These are phyloP conservation scores for Sphaerobolus stellatus DNA, from an alignment of 1,284 basidiomycete species.

Conservation along the genomic window DNA sequence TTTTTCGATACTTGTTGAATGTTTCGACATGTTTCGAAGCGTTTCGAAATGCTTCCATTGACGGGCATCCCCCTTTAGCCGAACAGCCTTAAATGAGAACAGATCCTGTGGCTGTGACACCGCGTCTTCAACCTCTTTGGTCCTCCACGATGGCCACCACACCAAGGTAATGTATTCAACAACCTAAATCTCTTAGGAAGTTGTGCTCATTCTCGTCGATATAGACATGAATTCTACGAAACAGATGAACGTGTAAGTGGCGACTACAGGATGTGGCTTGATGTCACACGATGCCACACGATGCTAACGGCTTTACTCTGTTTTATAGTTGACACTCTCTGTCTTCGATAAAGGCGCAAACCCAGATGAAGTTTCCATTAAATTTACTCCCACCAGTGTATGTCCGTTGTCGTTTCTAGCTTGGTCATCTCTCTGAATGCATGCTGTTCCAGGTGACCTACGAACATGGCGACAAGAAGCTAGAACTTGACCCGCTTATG, in stretches of 20 bases:
- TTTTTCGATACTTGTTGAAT: background rate
- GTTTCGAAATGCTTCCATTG: background rate
- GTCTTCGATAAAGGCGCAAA: conserved; percentile 80
- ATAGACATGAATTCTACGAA: conserved; percentile 87
- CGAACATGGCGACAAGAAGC: conserved; percentile 59
- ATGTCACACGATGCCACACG: too few relatives aligned
- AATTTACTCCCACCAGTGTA: conserved; percentile 66
- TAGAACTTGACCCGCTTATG: conserved; percentile 73
- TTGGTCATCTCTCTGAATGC: conserved; percentile 6
- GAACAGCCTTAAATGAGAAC: background rate
- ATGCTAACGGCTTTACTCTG: background rate
- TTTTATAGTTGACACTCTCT: conserved; percentile 56
- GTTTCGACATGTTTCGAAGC: background rate
- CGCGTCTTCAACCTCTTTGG: background rate
- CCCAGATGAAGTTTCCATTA: conserved; percentile 58
- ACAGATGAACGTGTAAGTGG: conserved; percentile 53
- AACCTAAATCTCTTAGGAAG: background rate
- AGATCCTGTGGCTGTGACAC: background rate
- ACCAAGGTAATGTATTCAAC: conserved; percentile 3
- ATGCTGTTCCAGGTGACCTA: conserved; percentile 50
- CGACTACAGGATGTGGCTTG: background rate
- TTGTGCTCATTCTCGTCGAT: background rate
- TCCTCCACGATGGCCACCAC: conserved; percentile 4
- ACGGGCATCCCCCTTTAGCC: background rate
- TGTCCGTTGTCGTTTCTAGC: conserved; percentile 17